These are phyloP conservation scores for Geum urbanum DNA, from an alignment of 306 rosid genomes.

Conservation along the genomic window DNA sequence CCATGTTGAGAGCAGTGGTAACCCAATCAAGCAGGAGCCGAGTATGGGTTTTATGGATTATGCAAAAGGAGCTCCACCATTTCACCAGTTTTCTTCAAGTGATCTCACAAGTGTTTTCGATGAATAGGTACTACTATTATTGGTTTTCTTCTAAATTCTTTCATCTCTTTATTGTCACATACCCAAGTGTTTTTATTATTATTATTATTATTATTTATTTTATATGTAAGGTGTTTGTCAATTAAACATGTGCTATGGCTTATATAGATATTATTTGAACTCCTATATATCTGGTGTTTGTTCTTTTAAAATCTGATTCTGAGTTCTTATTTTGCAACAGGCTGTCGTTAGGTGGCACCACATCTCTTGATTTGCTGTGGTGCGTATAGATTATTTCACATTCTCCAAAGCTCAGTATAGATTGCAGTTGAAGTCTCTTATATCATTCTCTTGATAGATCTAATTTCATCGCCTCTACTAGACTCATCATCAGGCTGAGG, in stretches of 20 bases:
- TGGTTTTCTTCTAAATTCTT: not conserved
- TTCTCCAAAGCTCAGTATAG: conserved; percentile 27
- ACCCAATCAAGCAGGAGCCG: conserved; percentile 51
- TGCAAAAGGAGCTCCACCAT: conserved; percentile 33
- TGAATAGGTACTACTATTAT: conserved; percentile 41
- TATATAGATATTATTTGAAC: not conserved
- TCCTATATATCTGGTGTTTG: conserved; percentile 7
- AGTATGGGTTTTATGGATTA: conserved; percentile 30
- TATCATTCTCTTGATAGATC: conserved; percentile 22
- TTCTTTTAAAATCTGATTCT: conserved; percentile 5
- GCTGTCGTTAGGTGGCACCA: conserved; percentile 23
- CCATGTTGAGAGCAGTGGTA: conserved; percentile 38
- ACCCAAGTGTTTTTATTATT: not conserved
- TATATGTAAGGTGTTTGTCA: not conserved
- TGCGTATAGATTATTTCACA: conserved; percentile 37
- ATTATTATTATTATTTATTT: not conserved
- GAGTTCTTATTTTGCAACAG: conserved; percentile 37
- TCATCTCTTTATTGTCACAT: conserved; percentile 20
- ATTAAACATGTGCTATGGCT: not conserved
- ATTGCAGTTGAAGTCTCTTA: conserved; percentile 18
- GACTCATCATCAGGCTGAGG: conserved; percentile 6
- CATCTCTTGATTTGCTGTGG: conserved; percentile 22
- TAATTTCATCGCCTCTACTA: conserved; percentile 25
- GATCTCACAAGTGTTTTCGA: conserved; percentile 42
- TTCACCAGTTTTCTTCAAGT: conserved; percentile 37